These are phyloP conservation scores for Vanrija pseudolonga DNA, from an alignment of 1,284 basidiomycete species.

Conservation along the genomic window DNA sequence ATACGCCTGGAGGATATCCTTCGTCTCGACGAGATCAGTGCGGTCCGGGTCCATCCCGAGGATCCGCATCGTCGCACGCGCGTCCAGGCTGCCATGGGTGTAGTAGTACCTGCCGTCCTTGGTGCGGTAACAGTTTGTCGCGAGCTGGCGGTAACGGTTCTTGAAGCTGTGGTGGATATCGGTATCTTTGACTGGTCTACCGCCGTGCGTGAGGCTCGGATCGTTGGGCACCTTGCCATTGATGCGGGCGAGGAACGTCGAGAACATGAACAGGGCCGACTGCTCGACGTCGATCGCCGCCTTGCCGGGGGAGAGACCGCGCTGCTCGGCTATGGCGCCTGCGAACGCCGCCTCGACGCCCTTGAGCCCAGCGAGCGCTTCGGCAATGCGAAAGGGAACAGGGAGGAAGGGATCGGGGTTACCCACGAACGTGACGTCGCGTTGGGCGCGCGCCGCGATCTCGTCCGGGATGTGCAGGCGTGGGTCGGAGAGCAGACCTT, in stretches of 20 bases:
- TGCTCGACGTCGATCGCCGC: conserved; percentile 8
- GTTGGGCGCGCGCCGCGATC: too few relatives aligned
- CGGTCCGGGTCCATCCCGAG: not conserved
- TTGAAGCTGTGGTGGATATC: conserved; percentile 1
- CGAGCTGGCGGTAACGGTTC: conserved; percentile 4
- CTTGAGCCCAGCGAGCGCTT: conserved; percentile 9
- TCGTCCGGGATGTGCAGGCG: too few relatives aligned
- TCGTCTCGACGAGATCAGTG: not conserved
- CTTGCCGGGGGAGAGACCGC: not conserved
- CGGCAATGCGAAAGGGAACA: conserved; percentile 11
- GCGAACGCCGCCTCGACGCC: conserved; percentile 12
- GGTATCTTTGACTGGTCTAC: not conserved
- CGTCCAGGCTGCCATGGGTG: conserved; percentile 6
- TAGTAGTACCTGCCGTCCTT: conserved; percentile 10
- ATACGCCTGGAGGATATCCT: conserved; percentile 6
- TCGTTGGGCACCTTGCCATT: not conserved
- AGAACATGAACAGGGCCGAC: conserved; percentile 7
- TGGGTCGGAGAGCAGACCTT: too few relatives aligned
- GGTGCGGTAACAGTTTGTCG: conserved; percentile 8
- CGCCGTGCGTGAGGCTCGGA: not conserved
- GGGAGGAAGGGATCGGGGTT: too few relatives aligned
- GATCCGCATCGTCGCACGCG: conserved; percentile 1
- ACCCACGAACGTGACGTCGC: too few relatives aligned
- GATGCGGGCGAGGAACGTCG: not conserved
- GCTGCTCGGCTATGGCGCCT: conserved; percentile 2